Conservation (phyloP, 179 eudicot species). For the Camellia oleifera region DNA sequence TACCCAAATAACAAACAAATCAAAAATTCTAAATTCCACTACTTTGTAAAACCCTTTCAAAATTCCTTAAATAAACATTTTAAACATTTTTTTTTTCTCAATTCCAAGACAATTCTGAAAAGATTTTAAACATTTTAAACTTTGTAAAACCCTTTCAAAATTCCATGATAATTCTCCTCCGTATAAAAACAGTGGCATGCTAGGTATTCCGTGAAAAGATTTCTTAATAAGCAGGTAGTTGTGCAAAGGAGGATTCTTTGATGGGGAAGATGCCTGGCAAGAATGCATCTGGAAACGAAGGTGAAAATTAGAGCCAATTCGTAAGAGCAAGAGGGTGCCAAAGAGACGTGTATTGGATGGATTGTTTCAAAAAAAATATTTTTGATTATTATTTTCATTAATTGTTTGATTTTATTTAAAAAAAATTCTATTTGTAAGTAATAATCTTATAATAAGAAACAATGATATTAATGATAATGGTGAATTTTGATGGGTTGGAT, state of each 20-base stretch:
- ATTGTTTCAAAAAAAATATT: too few species aligned
- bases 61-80: background rate
- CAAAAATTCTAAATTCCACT: too few species aligned
- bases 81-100: background rate
- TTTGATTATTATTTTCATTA: too few species aligned
- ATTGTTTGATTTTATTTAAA: too few species aligned
- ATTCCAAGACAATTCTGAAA: conserved; percentile 52
- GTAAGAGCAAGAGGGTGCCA: conserved; percentile 67
- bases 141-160: too few species aligned
- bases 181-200: conserved; percentile 49
- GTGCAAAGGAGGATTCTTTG: conserved; percentile 49
- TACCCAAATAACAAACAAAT: too few species aligned
- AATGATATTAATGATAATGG: too few species aligned
- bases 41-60: too few species aligned
- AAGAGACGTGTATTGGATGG: conserved; percentile 66
- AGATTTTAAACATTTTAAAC: background rate
- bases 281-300: conserved; percentile 43
- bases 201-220: conserved; percentile 83
- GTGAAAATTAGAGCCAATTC: conserved; percentile 54
- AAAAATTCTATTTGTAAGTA: too few species aligned
- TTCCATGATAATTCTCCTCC: conserved; percentile 28
- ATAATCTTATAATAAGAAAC: too few species aligned
- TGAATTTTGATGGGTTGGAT: too few species aligned
- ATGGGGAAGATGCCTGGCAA: conserved; percentile 41
- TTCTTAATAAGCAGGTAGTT: conserved; percentile 54